phyloP scores from a whole-genome alignment of 1,284 basidiomycete species.

The Mycena citricolor region DNA sequence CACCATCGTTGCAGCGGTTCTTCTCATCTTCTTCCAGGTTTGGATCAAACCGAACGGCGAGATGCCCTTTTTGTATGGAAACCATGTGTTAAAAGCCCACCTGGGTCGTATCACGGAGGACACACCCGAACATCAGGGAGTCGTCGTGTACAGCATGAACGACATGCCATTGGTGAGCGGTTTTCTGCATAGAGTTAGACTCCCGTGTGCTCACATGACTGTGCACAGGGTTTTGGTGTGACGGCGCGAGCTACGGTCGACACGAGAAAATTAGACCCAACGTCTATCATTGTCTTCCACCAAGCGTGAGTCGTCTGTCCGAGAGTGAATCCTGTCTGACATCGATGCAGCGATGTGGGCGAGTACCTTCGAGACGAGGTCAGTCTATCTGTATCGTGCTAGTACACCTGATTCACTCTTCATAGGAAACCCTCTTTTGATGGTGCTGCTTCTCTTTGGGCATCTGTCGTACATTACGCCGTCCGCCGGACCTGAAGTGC shows the following conservation, averaged over 20 bases:
- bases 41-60: slow-evolving; percentile 99
- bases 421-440: slow-evolving; percentile 73
- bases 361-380: slow-evolving; percentile 97
- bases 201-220: slow-evolving; percentile 9
- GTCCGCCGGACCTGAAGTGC: slow-evolving; percentile 40
- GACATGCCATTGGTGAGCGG: slow-evolving; percentile 82
- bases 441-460: slow-evolving; percentile 18
- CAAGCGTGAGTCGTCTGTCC: slow-evolving; percentile 73
- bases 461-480: slow-evolving; percentile 26
- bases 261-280: slow-evolving; percentile 97
- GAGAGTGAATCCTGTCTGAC: slow-evolving; percentile 1
- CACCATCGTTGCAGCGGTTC: neutral
- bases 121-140: slow-evolving; percentile 98
- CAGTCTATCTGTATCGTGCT: slow-evolving; percentile 25
- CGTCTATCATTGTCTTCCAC: slow-evolving; percentile 97
- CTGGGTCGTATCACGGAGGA: slow-evolving; percentile 99
- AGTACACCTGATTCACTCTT: slow-evolving; percentile 6
- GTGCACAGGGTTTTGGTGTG: slow-evolving; percentile 88
- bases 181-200: slow-evolving; percentile 6
- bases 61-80: slow-evolving; percentile 98
- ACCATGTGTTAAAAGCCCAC: slow-evolving; percentile 98
- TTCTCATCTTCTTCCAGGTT: slow-evolving; percentile 52
- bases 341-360: slow-evolving; percentile 76
- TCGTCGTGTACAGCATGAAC: slow-evolving; percentile 95
- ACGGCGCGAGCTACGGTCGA: slow-evolving; percentile 95